These are phyloP conservation scores for Maudiozyma serrabonitensis DNA, from an alignment of 805 yeast species.

Conservation along the genomic window DNA sequence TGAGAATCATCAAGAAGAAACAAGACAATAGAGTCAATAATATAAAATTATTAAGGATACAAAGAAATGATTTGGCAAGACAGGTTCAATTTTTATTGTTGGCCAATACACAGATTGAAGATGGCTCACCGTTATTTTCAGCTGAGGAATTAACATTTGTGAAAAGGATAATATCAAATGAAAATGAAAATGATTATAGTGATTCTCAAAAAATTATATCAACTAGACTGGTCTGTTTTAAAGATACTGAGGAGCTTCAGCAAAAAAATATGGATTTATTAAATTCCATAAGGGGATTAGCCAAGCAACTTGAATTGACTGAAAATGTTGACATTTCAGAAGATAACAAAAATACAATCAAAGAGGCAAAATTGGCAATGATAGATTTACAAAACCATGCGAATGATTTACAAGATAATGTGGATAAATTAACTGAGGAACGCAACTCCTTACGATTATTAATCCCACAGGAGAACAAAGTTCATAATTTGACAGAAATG, in stretches of 20 bases:
- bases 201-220: constrained; percentile 69
- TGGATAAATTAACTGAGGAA: constrained; percentile 48
- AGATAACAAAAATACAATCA: constrained; percentile 36
- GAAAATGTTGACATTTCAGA: constrained; percentile 32
- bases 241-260: constrained; percentile 57
- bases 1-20: constrained; percentile 14
- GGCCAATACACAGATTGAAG: constrained; percentile 37
- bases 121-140: constrained; percentile 52
- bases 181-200: constrained; percentile 31
- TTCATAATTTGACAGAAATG: no score
- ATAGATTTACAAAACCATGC: constrained; percentile 48
- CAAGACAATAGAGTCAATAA: constrained; percentile 28
- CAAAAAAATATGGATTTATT: constrained; percentile 66
- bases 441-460: constrained; percentile 31
- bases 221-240: constrained; percentile 64
- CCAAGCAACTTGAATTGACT: constrained; percentile 56
- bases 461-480: background rate
- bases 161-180: constrained; percentile 37
- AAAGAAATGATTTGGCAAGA: constrained; percentile 63
- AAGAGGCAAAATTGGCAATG: constrained; percentile 57
- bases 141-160: constrained; percentile 57
- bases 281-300: constrained; percentile 58
- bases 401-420: constrained; percentile 37
- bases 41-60: constrained; percentile 38
- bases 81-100: constrained; percentile 72